phyloP scores from a whole-genome alignment of 495 filamentous ascomycete species.

The Cercophora samala region DNA sequence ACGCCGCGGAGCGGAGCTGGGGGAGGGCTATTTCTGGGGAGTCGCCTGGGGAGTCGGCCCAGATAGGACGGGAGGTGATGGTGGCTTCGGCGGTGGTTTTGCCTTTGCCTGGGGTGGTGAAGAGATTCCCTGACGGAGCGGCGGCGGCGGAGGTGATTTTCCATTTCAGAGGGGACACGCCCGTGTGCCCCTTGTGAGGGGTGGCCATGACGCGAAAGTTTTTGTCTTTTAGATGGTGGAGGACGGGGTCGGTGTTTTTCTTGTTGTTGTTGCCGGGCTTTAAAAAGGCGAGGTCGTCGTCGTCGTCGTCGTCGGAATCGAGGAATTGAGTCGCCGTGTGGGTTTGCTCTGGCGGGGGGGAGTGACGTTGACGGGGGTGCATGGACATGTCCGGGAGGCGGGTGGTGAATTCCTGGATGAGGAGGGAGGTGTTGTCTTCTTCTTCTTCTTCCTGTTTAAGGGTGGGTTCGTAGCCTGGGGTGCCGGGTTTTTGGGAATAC shows the following conservation, averaged over 20 bases:
- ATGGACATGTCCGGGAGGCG: constrained; percentile 57
- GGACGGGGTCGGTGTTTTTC: constrained; percentile 60
- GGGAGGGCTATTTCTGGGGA: constrained; percentile 76
- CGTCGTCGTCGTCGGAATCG: constrained; percentile 12
- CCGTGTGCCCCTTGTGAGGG: constrained; percentile 55
- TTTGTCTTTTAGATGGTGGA: constrained; percentile 88
- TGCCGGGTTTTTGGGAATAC: constrained; percentile 30
- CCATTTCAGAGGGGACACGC: constrained; percentile 37
- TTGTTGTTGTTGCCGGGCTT: constrained; percentile 27
- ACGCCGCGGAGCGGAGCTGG: constrained; percentile 78
- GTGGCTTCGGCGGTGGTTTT: constrained; percentile 28
- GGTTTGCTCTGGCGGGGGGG: constrained; percentile 38
- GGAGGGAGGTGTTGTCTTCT: constrained; percentile 43
- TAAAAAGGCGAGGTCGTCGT: not conserved
- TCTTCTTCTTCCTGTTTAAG: constrained; percentile 19
- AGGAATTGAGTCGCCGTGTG: constrained; percentile 41
- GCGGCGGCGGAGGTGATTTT: constrained; percentile 35
- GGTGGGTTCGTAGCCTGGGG: constrained; percentile 8
- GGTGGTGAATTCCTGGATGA: constrained; percentile 42
- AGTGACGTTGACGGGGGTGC: constrained; percentile 46
- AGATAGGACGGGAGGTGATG: constrained; percentile 25
- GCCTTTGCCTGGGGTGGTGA: constrained; percentile 26
- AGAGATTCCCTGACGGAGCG: too few species aligned
- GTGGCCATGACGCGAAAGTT: constrained; percentile 92
- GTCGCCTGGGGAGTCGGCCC: constrained; percentile 64